Conservation (phyloP, 2,329 filamentous ascomycete species). For the Didymella keratinophila region DNA sequence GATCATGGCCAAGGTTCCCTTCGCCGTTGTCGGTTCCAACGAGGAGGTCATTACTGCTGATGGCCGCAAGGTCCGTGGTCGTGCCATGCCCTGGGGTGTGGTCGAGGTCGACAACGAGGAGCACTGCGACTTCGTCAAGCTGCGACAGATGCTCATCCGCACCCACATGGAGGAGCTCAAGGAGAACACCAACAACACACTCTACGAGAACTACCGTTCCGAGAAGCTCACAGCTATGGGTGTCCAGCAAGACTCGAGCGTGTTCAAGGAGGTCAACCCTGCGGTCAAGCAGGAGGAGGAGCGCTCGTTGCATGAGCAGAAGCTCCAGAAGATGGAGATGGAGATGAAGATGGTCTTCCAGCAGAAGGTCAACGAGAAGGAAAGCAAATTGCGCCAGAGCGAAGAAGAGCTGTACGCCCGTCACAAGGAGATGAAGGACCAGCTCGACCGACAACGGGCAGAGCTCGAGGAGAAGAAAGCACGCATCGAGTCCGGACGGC, state of each 20-base stretch:
- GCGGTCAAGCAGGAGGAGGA: constrained; percentile 99
- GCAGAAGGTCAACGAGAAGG: constrained; percentile 99
- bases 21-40: constrained; percentile 96
- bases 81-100: constrained; percentile 96
- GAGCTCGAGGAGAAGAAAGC: constrained; percentile 99
- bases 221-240: constrained; percentile 99
- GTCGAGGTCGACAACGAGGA: constrained; percentile 99
- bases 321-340: constrained; percentile 99
- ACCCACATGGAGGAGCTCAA: constrained; percentile 99
- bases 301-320: constrained; percentile 96
- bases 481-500: constrained; percentile 92
- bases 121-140: constrained; percentile 99
- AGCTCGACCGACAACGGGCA: constrained; percentile 90
- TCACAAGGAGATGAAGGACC: constrained; percentile 99
- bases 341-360: constrained; percentile 99
- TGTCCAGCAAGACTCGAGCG: constrained; percentile 96
- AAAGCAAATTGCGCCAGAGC: constrained; percentile 99
- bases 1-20: constrained; percentile 99
- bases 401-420: constrained; percentile 98
- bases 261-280: constrained; percentile 99
- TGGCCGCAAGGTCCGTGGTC: constrained; percentile 93
- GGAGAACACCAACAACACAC: constrained; percentile 98
- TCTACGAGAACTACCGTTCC: constrained; percentile 99
- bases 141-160: constrained; percentile 99
- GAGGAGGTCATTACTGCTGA: constrained; percentile 90